These are phyloP conservation scores for Penicillium capsulatum DNA, from an alignment of 2,329 filamentous ascomycete species.

Conservation along the genomic window DNA sequence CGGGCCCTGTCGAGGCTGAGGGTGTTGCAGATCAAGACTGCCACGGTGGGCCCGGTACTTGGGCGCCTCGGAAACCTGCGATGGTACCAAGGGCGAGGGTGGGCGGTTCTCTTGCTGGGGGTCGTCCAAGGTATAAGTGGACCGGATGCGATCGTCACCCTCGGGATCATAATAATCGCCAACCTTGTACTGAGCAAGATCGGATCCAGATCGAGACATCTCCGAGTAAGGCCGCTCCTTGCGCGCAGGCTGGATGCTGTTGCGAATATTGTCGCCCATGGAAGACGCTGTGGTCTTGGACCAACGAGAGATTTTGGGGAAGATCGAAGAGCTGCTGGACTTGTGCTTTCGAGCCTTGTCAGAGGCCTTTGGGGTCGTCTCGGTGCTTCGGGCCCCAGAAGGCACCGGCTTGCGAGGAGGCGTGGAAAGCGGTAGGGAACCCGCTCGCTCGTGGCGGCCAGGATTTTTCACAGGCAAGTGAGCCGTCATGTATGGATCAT, in stretches of 20 bases:
- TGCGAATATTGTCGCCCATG: constrained; percentile 70
- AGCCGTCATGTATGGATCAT: constrained; percentile 50
- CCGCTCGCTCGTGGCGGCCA: constrained; percentile 37
- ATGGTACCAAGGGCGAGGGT: constrained; percentile 60
- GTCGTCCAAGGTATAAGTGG: constrained; percentile 41
- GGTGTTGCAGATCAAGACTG: constrained; percentile 60
- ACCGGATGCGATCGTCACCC: constrained; percentile 45
- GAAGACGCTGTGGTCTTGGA: constrained; percentile 93
- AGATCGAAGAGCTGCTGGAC: constrained; percentile 72
- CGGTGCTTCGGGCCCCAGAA: constrained; percentile 59
- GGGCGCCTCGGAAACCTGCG: constrained; percentile 53
- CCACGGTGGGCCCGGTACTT: constrained; percentile 64
- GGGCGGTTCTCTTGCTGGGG: constrained; percentile 46
- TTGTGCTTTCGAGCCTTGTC: constrained; percentile 85
- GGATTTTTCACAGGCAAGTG: constrained; percentile 58
- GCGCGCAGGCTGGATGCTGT: constrained; percentile 52
- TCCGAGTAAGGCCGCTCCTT: constrained; percentile 60
- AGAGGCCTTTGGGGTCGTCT: constrained; percentile 64
- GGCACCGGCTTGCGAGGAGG: constrained; percentile 43
- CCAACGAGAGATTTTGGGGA: constrained; percentile 95
- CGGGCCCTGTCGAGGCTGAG: constrained; percentile 59
- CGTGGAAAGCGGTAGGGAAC: constrained; percentile 44
- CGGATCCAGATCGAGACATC: constrained; percentile 72
- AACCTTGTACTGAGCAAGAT: constrained; percentile 55
- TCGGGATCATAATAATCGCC: constrained; percentile 45